These are phyloP conservation scores for Fremontodendron californicum DNA, from an alignment of 345 rosid genomes.

Conservation along the genomic window DNA sequence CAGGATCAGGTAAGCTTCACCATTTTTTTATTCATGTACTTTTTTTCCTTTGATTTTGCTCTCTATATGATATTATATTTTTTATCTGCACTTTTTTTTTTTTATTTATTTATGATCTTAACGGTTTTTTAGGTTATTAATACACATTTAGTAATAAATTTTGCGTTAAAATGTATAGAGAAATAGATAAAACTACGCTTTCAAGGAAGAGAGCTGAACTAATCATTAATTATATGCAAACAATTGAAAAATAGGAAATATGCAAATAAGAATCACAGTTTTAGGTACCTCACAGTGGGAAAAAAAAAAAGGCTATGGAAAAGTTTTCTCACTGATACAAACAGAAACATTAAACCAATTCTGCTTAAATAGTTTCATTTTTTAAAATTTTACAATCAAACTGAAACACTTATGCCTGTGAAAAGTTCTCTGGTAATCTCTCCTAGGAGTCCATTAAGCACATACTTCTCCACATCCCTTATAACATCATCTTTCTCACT, in stretches of 20 bases:
- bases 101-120: neutral
- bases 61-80: neutral
- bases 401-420: neutral
- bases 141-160: neutral
- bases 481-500: slow-evolving; percentile 65
- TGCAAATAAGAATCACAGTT: neutral
- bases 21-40: neutral
- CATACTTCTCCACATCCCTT: slow-evolving; percentile 63
- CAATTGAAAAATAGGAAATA: neutral
- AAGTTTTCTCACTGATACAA: neutral
- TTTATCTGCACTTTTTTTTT: neutral
- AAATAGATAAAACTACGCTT: neutral
- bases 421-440: slow-evolving; percentile 60
- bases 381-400: neutral
- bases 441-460: slow-evolving; percentile 61
- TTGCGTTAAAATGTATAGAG: neutral
- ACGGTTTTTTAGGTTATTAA: neutral
- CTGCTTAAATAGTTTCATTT: neutral
- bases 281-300: neutral
- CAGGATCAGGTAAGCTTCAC: neutral
- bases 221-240: neutral
- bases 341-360: neutral
- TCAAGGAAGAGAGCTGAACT: neutral
- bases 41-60: neutral
- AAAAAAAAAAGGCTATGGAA: neutral